Conservation (phyloP, 2,329 filamentous ascomycete species). For the Calonectria henricotiae region DNA sequence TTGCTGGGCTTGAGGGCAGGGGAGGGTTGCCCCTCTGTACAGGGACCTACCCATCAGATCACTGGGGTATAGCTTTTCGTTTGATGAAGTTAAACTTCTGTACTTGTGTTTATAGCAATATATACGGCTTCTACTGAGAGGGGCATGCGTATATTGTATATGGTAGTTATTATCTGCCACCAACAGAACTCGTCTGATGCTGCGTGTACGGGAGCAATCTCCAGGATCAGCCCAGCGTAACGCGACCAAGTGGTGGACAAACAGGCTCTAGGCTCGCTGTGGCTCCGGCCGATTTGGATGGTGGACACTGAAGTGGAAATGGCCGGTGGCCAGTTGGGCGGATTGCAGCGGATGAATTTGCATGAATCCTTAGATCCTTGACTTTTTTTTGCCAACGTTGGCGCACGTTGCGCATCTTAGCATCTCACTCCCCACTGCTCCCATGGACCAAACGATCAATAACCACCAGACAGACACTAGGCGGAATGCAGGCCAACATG, state of each 20-base stretch:
- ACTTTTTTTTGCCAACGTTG: conserved; percentile 27
- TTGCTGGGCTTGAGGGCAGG: conserved; percentile 10
- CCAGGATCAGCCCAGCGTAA: conserved; percentile 12
- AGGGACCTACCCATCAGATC: conserved; percentile 16
- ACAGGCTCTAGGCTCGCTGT: conserved; percentile 3
- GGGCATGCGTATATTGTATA: not conserved
- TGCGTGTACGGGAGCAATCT: not conserved
- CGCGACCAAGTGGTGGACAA: not conserved
- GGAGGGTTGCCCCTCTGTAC: not conserved
- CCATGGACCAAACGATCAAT: conserved; percentile 1
- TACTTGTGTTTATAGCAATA: not conserved
- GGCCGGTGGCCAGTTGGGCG: conserved; percentile 27
- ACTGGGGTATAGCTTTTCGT: conserved; percentile 10
- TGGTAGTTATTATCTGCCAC: not conserved
- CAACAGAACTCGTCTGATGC: not conserved
- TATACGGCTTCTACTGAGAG: not conserved
- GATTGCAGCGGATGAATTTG: conserved; percentile 30
- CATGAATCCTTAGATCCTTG: conserved; percentile 21
- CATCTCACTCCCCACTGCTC: conserved; percentile 5
- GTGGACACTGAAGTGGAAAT: conserved; percentile 22
- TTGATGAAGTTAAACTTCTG: not conserved
- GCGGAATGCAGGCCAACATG: not conserved
- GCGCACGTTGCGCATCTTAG: conserved; percentile 20
- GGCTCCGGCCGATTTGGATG: conserved; percentile 27
- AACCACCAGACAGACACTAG: conserved; percentile 9